phyloP scores from a whole-genome alignment of 768 basidiomycete genomes.

The Podaxis sp. region DNA sequence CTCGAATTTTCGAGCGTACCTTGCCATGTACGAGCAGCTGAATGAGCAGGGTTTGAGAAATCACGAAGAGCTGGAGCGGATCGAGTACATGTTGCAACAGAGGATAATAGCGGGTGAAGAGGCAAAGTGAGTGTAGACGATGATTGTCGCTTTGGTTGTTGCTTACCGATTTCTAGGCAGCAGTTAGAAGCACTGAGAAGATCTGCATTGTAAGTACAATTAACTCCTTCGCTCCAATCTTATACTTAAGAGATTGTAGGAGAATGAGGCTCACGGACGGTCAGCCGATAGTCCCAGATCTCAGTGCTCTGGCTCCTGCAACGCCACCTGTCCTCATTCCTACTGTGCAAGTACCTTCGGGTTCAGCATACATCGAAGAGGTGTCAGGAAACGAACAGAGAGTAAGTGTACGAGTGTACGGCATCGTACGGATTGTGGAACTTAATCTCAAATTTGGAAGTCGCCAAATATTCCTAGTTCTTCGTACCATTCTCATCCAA shows the following conservation, averaged over 20 bases:
- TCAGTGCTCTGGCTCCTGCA: not conserved
- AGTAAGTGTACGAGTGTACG: slow-evolving; percentile 17
- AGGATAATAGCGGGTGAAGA: slow-evolving; percentile 41
- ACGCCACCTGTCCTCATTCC: not conserved
- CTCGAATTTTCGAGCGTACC: slow-evolving; percentile 20
- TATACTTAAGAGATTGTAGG: not conserved
- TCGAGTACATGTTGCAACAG: slow-evolving; percentile 18
- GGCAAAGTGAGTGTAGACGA: slow-evolving; percentile 39
- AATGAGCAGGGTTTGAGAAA: slow-evolving; percentile 41
- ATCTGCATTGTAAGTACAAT: not conserved
- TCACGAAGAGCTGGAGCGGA: slow-evolving; percentile 17
- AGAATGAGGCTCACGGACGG: slow-evolving; percentile 3
- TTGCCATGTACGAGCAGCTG: slow-evolving; percentile 32
- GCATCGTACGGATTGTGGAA: not conserved
- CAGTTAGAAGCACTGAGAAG: not conserved
- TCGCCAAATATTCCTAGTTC: not conserved
- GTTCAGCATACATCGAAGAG: slow-evolving; percentile 12
- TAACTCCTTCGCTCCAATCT: not conserved
- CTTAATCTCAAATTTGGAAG: not conserved
- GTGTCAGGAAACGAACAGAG: slow-evolving; percentile 16
- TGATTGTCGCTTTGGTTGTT: not conserved
- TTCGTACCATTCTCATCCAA: not conserved
- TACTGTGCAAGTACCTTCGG: not conserved
- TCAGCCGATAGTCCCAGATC: not conserved
- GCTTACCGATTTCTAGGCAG: slow-evolving; percentile 3